Evolutionary conservation across 75 land plant species (phyloP), one percentile per base, ranked within the genome.

Genomic region (Chamaecyparis obtusa): DNA sequence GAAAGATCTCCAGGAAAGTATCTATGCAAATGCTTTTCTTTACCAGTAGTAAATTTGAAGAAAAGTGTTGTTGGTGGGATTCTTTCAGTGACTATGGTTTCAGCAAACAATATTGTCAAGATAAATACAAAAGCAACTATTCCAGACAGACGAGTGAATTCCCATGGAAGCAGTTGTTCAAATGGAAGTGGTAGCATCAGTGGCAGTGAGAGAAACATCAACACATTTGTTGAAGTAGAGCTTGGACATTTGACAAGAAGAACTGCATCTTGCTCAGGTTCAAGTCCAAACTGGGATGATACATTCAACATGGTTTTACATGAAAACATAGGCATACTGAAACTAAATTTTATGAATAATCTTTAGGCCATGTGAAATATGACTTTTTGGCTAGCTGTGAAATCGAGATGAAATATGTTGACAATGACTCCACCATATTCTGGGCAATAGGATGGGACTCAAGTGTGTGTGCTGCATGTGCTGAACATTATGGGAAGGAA

Each of bases 401-500:
- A 86, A 74, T 98, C n/a, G 95, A 98, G 99, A 83, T 98, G 78
- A 95, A 88, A 84, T 97, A 98, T 89, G 93, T 90, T 78, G 91
- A 85, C 56, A 99, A 98, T 92, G 99, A 92, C 84, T 94, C 99
- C n/a, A 98, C 96, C 39, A 93, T 86, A 85, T 98, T 95, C 89
- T 98, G 99, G 99, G 97, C n/a, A 56, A 84, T 94, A 41, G 99
- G 99, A 83, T 85, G 86, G 36, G 86, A 88, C 24, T 89, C 91
- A 64, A 81, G 91, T 87, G 93, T 92, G 19, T 81, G 95, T 83
- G 99, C 97, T 86, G 86, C 89, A 90, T 95, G 89, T 86, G 94
- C 91, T 30, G 95, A 95, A 60, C 82, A 88, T 43, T 93, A 93
- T 91, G 99, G 99, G 43, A 91, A 92, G 85, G 96, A 95, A 86